Evolutionary conservation across 2,329 filamentous ascomycete species (phyloP), one percentile per base, ranked within the genome.

Genomic region (Plectosphaerella cucumerina): DNA sequence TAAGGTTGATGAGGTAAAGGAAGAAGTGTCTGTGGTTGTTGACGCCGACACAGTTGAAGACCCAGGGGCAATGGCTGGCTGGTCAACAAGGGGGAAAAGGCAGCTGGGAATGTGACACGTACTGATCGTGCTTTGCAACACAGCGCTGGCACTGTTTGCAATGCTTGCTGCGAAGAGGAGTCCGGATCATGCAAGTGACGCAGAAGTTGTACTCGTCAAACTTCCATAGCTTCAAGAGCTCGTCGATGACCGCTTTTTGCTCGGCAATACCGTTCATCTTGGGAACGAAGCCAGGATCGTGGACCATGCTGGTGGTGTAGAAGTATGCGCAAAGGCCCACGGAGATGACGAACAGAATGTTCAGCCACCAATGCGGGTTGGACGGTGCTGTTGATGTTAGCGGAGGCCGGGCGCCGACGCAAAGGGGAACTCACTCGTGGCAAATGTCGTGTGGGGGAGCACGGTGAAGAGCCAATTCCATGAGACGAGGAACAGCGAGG

Each of bases 21-120:
- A 97, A 88, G 69, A 99, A 99, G 60, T 97, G 92, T 14, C 94
- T 86, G 63, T 97, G 89, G 67, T 97, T 99, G 73, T 97, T 97
- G 56, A 94, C 82, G 42, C 90, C 94, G 41, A 99, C 83, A 62
- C 94, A 99, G 69, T 97, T 97, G 71, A 96, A 89, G 21, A 97
- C 89, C 94, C 94, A 99, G 0, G 94, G 94, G 63, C 94, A 99
- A 65, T 99, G 94, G 64, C 90, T 95, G 50, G 5, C 17, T 12
- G 15, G 10, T 42, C 12, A 42, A 17, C 12, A 42, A n/a, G 35
- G 31, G 51, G 17, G 12, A 43, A 48, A 20, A 21, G 34, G 41
- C 3, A n/a, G 12, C 8, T 26, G 48, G n/a, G 17, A 44, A 23
- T 22, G 43, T 11, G 17, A 34, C 26, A 78, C 89, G 78, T 72